A percentile compares a stretch with the other conserved stretches of the same genome.
These are phyloP conservation scores for Candida ortonii DNA, from an alignment of 805 yeast species.

Conservation along the genomic window DNA sequence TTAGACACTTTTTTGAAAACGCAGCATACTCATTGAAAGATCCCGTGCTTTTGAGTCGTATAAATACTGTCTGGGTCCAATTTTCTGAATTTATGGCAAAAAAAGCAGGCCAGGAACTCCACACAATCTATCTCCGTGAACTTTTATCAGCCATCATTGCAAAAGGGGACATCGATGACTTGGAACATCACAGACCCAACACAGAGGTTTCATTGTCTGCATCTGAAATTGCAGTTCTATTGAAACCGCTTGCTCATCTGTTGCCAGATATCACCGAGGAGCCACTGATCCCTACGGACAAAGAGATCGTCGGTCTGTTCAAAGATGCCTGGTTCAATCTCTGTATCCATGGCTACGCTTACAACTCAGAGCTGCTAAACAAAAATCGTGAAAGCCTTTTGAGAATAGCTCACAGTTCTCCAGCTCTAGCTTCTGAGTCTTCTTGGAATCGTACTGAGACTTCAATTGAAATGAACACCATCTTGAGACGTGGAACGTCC, in stretches of 20 bases:
- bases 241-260: constrained; percentile 73
- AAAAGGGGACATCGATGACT: constrained; percentile 73
- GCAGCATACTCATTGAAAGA: constrained; percentile 45
- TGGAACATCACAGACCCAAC: constrained; percentile 77
- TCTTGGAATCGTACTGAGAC: constrained; percentile 86
- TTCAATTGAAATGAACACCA: constrained; percentile 86
- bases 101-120: constrained; percentile 42
- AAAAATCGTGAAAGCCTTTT: constrained; percentile 49
- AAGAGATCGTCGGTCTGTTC: constrained; percentile 56
- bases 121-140: constrained; percentile 58
- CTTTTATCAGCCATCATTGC: constrained; percentile 64
- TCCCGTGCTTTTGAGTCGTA: constrained; percentile 34
- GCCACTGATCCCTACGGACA: constrained; percentile 45
- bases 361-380: constrained; percentile 51
- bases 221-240: constrained; percentile 57
- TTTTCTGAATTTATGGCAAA: constrained; percentile 38
- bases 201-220: constrained; percentile 68
- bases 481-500: constrained; percentile 85
- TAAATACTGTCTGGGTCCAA: constrained; percentile 49
- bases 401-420: constrained; percentile 80
- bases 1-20: constrained; percentile 54
- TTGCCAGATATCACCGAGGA: constrained; percentile 55
- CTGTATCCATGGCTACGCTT: constrained; percentile 85
- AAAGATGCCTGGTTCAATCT: constrained; percentile 93
- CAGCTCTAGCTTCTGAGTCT: constrained; percentile 79